Base-by-base conservation (phyloP, 73 alveolate species). In the Tetrahymena elliotti region DNA sequence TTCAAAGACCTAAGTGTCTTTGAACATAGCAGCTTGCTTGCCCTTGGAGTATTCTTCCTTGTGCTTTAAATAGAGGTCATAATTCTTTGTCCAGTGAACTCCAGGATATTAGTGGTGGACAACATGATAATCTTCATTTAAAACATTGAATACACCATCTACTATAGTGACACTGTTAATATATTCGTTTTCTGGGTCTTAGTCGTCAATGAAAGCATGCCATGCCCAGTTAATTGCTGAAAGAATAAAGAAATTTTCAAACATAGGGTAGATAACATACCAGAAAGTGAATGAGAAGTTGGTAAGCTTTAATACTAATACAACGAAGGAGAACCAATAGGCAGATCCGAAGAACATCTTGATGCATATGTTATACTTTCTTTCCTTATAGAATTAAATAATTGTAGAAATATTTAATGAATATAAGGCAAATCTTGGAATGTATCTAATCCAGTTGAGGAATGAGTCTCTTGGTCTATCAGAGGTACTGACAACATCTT, bases 41-140 rank as follows among this genome's bases (percentile, higher is more conserved):
- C 82, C 82, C 83, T 37, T 40, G 15, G 15, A n/a, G 83, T 84
- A 84, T n/a, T 84, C 94, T 84, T 84, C 94, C 82, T 40, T 84
- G 82, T 84, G 94, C 94, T 84, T 84, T n/a, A 38, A 37, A 84
- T 84, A 84, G 35, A 84, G 94, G 52, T 84, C 82, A 18, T 37
- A 40, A 40, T 84, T 38, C 94, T 38, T 37, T 38, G 82, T 37
- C 94, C 94, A 84, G 52, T 84, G 94, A 11, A 40, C 94, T 27
- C 83, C 53, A 40, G 94, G 94, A 40, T 84, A 84, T 40, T 84
- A 40, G 94, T 84, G 94, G 94, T 84, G 94, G 6, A 84, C 94
- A 27, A 84, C 94, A 10, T 84, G 94, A n/a, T 84, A 84, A 40
- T 84, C 94, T 40, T 84, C 94, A 31, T 84, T 84, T n/a, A 84